Percentiles rank a stretch among this genome's conserved stretches.
phyloP scores from a whole-genome alignment of 352 stramenopile species.

The Phytophthora pseudosyringae region DNA sequence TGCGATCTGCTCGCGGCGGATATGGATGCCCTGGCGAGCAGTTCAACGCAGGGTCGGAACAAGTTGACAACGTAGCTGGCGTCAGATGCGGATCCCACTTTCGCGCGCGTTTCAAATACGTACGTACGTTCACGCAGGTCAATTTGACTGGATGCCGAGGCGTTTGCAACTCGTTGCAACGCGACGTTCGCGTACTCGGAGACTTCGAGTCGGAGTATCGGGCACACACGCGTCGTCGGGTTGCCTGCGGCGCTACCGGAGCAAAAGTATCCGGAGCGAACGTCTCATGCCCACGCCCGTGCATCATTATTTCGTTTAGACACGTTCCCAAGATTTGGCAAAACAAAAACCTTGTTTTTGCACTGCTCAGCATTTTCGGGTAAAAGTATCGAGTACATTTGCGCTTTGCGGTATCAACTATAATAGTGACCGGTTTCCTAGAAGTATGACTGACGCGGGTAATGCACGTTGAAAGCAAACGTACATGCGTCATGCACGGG shows the following conservation, averaged over 20 bases:
- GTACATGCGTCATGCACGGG: too few relatives aligned
- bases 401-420: too few relatives aligned
- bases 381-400: too few relatives aligned
- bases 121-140: slow-evolving; percentile 2
- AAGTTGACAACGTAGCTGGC: slow-evolving; percentile 27
- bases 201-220: too few relatives aligned
- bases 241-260: background rate
- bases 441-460: too few relatives aligned
- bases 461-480: too few relatives aligned
- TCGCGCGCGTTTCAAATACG: slow-evolving; percentile 1
- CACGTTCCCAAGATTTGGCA: too few relatives aligned
- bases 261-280: background rate
- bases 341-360: too few relatives aligned
- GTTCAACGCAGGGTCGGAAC: slow-evolving; percentile 25
- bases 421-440: too few relatives aligned
- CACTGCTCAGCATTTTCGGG: too few relatives aligned
- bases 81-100: slow-evolving; percentile 13
- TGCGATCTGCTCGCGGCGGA: slow-evolving; percentile 9
- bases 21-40: slow-evolving; percentile 5
- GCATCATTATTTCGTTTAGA: too few relatives aligned
- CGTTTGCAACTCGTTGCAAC: slow-evolving; percentile 8
- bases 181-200: slow-evolving; percentile 1
- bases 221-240: background rate
- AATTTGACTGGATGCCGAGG: slow-evolving; percentile 15
- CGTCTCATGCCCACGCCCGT: too few relatives aligned